Percentiles rank a stretch among this genome's conserved stretches.
phyloP scores from a whole-genome alignment of 179 eudicot genomes.

The Corrigiola litoralis region DNA sequence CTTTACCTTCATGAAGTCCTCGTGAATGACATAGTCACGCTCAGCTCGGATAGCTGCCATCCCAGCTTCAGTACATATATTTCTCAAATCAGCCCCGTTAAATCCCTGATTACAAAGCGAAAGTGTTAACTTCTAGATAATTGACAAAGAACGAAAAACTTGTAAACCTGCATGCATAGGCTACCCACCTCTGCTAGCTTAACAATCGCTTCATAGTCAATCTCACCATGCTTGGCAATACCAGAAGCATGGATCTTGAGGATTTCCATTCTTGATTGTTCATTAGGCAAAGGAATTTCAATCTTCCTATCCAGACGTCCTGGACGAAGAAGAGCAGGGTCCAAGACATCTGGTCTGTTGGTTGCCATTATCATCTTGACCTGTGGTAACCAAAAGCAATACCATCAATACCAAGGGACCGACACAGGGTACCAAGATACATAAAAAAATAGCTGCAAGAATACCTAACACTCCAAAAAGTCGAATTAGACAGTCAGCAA shows the following conservation, averaged over 20 bases:
- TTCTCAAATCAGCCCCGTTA: slow-evolving; percentile 90
- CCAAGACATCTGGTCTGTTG: slow-evolving; percentile 96
- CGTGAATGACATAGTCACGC: slow-evolving; percentile 95
- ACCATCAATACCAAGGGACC: neutral
- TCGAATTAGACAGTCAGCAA: neutral
- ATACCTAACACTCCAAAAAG: neutral
- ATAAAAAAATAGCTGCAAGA: neutral
- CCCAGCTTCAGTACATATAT: slow-evolving; percentile 92
- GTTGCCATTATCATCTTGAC: slow-evolving; percentile 99
- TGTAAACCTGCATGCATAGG: neutral
- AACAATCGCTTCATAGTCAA: slow-evolving; percentile 95
- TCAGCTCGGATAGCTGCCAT: slow-evolving; percentile 95
- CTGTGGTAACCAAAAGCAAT: slow-evolving; percentile 26
- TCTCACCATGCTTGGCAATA: slow-evolving; percentile 98
- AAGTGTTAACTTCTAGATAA: neutral
- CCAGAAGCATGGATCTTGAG: slow-evolving; percentile 98
- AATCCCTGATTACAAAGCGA: slow-evolving; percentile 46
- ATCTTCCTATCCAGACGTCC: slow-evolving; percentile 98
- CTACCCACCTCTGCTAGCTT: slow-evolving; percentile 88
- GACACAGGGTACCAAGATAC: too few relatives aligned
- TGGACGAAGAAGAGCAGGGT: slow-evolving; percentile 99
- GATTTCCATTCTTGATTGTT: slow-evolving; percentile 92
- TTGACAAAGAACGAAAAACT: neutral
- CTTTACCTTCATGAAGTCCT: slow-evolving; percentile 91
- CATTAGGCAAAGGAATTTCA: slow-evolving; percentile 96